phyloP scores from a whole-genome alignment of 768 basidiomycete species.

The Tylopilus plumbeoviolaceoides region DNA sequence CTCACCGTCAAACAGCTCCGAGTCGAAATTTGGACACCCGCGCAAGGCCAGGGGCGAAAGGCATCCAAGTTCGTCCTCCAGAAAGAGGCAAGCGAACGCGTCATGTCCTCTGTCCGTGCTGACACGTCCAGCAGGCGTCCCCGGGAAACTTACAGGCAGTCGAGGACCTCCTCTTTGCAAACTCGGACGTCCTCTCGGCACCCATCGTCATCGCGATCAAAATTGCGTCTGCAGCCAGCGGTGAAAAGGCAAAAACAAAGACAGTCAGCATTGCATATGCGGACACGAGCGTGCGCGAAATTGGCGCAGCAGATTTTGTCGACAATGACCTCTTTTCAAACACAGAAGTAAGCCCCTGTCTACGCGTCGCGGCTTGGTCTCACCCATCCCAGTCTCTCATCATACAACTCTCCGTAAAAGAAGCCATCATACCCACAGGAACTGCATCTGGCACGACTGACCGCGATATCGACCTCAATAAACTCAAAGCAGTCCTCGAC shows the following conservation, averaged over 20 bases:
- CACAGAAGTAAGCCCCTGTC: slow-evolving; percentile 62
- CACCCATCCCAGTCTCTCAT: slow-evolving; percentile 65
- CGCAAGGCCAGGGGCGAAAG: slow-evolving; percentile 71
- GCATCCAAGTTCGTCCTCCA: slow-evolving; percentile 69
- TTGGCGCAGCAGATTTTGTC: slow-evolving; percentile 88
- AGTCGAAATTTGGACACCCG: slow-evolving; percentile 86
- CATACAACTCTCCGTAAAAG: slow-evolving; percentile 97
- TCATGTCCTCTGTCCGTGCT: background rate
- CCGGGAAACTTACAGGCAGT: slow-evolving; percentile 69
- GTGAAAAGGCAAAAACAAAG: slow-evolving; percentile 59
- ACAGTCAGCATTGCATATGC: slow-evolving; percentile 78
- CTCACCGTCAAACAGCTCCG: slow-evolving; percentile 86
- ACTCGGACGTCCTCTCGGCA: slow-evolving; percentile 74
- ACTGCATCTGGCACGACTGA: slow-evolving; percentile 68
- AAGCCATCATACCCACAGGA: slow-evolving; percentile 81
- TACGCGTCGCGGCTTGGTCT: background rate
- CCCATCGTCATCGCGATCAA: slow-evolving; percentile 91
- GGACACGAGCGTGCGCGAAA: slow-evolving; percentile 77
- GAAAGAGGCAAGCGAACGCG: slow-evolving; percentile 58
- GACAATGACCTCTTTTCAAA: slow-evolving; percentile 97
- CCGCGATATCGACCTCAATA: slow-evolving; percentile 83
- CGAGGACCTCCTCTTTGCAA: slow-evolving; percentile 82
- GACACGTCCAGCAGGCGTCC: slow-evolving; percentile 50
- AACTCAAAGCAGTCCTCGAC: slow-evolving; percentile 82
- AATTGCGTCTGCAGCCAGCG: slow-evolving; percentile 50